Percentiles rank a stretch among this genome's conserved stretches.
phyloP scores from a whole-genome alignment of 1,284 basidiomycete species.

The Butyriboletus appendiculatus region DNA sequence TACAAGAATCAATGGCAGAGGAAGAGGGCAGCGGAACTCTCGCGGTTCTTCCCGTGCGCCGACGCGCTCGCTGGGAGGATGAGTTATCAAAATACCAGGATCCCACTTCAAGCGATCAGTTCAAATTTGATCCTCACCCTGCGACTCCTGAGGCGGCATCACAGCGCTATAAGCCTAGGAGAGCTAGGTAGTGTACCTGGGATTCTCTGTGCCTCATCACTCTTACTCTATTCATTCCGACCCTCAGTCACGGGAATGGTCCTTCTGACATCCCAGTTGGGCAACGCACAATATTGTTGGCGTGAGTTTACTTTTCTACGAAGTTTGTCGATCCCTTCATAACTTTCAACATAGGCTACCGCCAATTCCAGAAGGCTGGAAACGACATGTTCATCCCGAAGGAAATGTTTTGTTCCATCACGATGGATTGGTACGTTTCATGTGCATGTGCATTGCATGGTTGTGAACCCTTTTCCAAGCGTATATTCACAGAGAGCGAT shows the following conservation, averaged over 20 bases:
- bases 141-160: slow-evolving; percentile 18
- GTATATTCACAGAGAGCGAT: slow-evolving; percentile 25
- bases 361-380: slow-evolving; percentile 6
- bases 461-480: slow-evolving; percentile 8
- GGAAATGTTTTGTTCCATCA: slow-evolving; percentile 16
- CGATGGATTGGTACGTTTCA: slow-evolving; percentile 13
- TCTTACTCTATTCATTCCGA: background rate
- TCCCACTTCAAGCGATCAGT: background rate
- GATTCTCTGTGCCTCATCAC: too few relatives aligned
- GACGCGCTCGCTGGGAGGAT: background rate
- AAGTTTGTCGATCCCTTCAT: background rate
- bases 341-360: slow-evolving; percentile 2
- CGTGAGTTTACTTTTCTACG: slow-evolving; percentile 2
- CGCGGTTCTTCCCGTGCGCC: slow-evolving; percentile 1
- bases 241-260: background rate
- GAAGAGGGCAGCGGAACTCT: background rate
- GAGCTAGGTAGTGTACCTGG: too few relatives aligned
- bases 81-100: background rate
- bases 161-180: slow-evolving; percentile 12
- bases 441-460: background rate
- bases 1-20: too few relatives aligned
- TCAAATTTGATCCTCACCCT: background rate
- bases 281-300: slow-evolving; percentile 11
- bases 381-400: slow-evolving; percentile 23
- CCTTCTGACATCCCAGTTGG: slow-evolving; percentile 8